Base-by-base conservation (phyloP, 371 early-diverging fungal genomes). In the Rhizopus microsporus region DNA sequence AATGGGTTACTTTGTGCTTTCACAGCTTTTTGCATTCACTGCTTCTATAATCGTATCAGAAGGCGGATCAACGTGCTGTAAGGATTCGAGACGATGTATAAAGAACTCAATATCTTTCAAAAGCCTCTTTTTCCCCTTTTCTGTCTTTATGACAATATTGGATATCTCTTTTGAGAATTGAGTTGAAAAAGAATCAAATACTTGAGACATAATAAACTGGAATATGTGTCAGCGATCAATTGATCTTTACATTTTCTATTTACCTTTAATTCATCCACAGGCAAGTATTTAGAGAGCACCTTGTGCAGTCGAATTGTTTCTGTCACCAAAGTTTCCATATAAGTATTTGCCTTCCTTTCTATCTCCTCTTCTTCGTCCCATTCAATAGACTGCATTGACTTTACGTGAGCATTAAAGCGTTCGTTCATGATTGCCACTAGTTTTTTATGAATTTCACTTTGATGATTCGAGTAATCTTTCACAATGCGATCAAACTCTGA, bases 381-480 rank as follows among this genome's bases (percentile, higher is more conserved):
- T 29, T 85, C 67, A 52, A 86, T 86, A 2, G 68, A 50, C 30
- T 78, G 76, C 57, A 94, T 79, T 44, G 82, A 75, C 23, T 81
- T 78, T 17, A 84, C 77, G 58, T 96, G 95, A 29, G 87, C 76
- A n/a, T 73, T 69, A 32, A 94, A 83, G 17, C 95, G 78, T 51
- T 96, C 97, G 13, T 89, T 80, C 97, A 97, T 96, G 53, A 97
- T 96, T 2, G 88, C 75, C 2, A 96, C 88, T 16, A 97, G 72
- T 57, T 97, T 96, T 16, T 77, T 68, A 60, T 93, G 92, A 61
- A 97, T 80, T 59, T 95, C 94, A 9, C 71, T 68, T 72, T 95
- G 97, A 68, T 97, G 97, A 30, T 93, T 88, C 38, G 71, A 65
- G 60, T 88, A 95, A 60, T 97, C 97, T 63, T 80, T 77, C 9